A percentile compares a stretch with the other conserved stretches of the same genome.
Evolutionary conservation across 1,139 yeast species (phyloP).

Genomic region (Pichia terricola): DNA sequence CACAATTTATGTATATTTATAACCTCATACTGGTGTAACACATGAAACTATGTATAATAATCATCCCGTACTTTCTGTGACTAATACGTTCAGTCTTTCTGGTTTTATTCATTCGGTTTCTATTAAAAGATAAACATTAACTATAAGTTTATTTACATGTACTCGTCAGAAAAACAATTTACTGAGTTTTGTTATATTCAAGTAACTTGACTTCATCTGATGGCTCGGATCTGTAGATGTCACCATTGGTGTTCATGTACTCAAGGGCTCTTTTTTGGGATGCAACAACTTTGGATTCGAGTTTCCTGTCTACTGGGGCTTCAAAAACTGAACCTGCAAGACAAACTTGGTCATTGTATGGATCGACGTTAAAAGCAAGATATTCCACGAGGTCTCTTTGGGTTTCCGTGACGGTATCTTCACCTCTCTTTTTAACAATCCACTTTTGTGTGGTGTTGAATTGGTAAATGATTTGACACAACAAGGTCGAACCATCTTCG

Average conservation of each 20-base stretch:
- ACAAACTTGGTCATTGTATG: slow-evolving; percentile 53
- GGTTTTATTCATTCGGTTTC: too few relatives aligned
- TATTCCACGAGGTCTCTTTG: slow-evolving; percentile 64
- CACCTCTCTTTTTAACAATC: slow-evolving; percentile 37
- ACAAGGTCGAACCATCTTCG: slow-evolving; percentile 43
- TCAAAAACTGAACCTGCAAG: slow-evolving; percentile 81
- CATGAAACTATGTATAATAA: too few relatives aligned
- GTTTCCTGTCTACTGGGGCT: slow-evolving; percentile 32
- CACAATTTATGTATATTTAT: too few relatives aligned
- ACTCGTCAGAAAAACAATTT: too few relatives aligned
- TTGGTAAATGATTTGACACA: slow-evolving; percentile 66
- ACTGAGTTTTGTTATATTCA: slow-evolving; percentile 4
- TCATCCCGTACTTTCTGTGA: too few relatives aligned
- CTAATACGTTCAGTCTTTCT: too few relatives aligned
- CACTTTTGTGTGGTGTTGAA: slow-evolving; percentile 68
- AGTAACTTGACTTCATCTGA: slow-evolving; percentile 14
- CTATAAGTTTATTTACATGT: too few relatives aligned
- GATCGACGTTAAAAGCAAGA: slow-evolving; percentile 67
- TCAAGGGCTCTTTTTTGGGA: slow-evolving; percentile 26
- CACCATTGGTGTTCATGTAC: slow-evolving; percentile 42
- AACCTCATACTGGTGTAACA: too few relatives aligned
- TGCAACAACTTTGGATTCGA: slow-evolving; percentile 21
- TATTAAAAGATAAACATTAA: too few relatives aligned
- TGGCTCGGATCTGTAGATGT: slow-evolving; percentile 37
- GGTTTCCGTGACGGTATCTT: slow-evolving; percentile 28